Base-by-base conservation (phyloP, 2,329 filamentous ascomycete genomes). In the Aspergillus fumigatus region DNA sequence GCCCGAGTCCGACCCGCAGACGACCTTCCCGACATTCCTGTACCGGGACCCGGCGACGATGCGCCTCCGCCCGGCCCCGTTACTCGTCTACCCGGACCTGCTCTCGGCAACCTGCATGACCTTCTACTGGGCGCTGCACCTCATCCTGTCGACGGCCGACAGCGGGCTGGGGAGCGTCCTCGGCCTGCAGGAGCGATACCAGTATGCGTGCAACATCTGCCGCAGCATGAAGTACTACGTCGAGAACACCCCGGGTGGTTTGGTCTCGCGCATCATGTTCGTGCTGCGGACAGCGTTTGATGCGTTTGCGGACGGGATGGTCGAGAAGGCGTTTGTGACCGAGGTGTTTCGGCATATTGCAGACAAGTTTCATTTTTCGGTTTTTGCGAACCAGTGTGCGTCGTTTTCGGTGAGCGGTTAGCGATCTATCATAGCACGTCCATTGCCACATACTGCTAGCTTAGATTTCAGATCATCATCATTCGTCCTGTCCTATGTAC, bases 261-360 rank as follows among this genome's bases (percentile, higher is more conserved):
- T 70, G 4, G 59, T 69, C 2, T 67, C 65, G 11, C 67, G 67
- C 10, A 59, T 68, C n/a, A 69, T 69, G 62, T 70, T 70, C 38
- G 61, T 65, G 3, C 58, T 69, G 19, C 65, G 66, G 11, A 62
- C 65, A 2, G 63, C 67, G 1, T 69, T 67, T 43, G 66, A 68
- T 51, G 62, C 57, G 3, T 65, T 70, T 19, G 50, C 63, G 1
- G 66, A 68, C 11, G 66, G 62, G 1, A 68, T 62, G 58, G 27
- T 67, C 4, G 67, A 70, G 51, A 66, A 65, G 51, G 53, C 63
- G 19, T 70, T 62, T 32, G 55, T 67, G n/a, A 51, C 55, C 19
- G 60, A 67, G 2, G 26, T 69, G 23, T 70, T 70, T 26, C 50
- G 26, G 4, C 65, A 59, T 49, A 65, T 67, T 21, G 65, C 64